phyloP scores from a whole-genome alignment of 441 rosid species.

The Aleurites moluccanus region DNA sequence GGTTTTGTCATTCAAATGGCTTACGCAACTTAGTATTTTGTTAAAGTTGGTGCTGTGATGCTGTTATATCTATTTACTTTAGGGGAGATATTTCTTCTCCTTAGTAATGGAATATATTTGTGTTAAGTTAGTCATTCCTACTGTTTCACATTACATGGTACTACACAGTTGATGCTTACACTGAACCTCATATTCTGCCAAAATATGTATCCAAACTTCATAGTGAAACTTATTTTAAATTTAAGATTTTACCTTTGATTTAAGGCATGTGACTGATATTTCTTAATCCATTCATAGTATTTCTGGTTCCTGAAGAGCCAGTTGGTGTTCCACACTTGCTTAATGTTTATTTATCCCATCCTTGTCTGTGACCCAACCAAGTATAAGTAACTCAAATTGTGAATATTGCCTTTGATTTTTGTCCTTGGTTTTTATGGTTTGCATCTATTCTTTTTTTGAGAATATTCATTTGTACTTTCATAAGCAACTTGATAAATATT shows the following conservation, averaged over 20 bases:
- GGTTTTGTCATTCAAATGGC: not conserved
- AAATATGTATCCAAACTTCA: not conserved
- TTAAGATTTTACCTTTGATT: not conserved
- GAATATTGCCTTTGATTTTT: not conserved
- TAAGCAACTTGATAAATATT: not conserved
- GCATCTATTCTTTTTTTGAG: not conserved
- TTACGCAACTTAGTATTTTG: not conserved
- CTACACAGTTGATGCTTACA: not conserved
- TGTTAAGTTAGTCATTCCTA: too few species aligned
- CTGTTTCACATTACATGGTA: not conserved
- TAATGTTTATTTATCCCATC: not conserved
- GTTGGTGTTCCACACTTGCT: not conserved
- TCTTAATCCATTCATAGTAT: not conserved
- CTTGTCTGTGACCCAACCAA: conserved; percentile 1
- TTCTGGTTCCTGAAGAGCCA: not conserved
- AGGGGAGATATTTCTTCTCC: not conserved
- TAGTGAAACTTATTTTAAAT: not conserved
- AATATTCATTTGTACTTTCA: not conserved
- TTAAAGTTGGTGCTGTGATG: not conserved
- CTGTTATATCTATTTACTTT: not conserved
- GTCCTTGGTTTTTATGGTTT: not conserved
- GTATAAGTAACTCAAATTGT: not conserved
- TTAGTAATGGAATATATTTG: not conserved
- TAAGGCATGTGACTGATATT: not conserved
- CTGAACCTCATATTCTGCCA: not conserved